These are phyloP conservation scores for Senna siamea DNA, from an alignment of 306 rosid genomes.

Conservation along the genomic window DNA sequence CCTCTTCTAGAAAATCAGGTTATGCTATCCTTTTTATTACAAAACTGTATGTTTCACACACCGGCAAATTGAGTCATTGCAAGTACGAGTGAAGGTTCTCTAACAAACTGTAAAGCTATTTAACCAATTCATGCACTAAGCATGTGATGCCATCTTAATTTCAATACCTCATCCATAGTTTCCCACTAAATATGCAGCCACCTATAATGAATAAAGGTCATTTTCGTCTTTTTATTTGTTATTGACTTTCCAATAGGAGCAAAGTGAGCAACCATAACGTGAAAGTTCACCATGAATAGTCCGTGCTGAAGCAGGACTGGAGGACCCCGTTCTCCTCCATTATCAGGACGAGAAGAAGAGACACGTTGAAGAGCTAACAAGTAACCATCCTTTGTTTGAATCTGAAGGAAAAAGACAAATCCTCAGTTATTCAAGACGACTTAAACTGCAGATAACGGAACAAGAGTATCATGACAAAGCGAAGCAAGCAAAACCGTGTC, in stretches of 20 bases:
- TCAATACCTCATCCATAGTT: neutral
- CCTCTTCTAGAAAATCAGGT: neutral
- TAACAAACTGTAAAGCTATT: too few relatives aligned
- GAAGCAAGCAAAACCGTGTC: neutral
- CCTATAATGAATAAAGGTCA: neutral
- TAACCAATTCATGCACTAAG: neutral
- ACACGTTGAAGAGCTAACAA: slow-evolving; percentile 86
- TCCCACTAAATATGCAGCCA: neutral
- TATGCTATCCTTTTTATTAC: neutral
- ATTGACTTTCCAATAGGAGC: neutral
- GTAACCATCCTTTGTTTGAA: slow-evolving; percentile 81
- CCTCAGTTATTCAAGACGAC: neutral
- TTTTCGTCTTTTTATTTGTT: neutral
- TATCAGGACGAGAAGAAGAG: slow-evolving; percentile 52
- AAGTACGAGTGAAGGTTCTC: neutral
- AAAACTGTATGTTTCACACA: neutral
- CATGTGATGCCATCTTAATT: neutral
- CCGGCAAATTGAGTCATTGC: slow-evolving; percentile 8
- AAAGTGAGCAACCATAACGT: neutral
- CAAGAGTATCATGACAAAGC: neutral
- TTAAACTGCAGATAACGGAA: neutral
- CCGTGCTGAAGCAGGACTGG: slow-evolving; percentile 93
- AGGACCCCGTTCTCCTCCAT: slow-evolving; percentile 51
- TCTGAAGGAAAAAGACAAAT: slow-evolving; percentile 43
- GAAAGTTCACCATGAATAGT: slow-evolving; percentile 69